Conservation (phyloP, 129 eudicot genomes). For the Deinandra increscens region DNA sequence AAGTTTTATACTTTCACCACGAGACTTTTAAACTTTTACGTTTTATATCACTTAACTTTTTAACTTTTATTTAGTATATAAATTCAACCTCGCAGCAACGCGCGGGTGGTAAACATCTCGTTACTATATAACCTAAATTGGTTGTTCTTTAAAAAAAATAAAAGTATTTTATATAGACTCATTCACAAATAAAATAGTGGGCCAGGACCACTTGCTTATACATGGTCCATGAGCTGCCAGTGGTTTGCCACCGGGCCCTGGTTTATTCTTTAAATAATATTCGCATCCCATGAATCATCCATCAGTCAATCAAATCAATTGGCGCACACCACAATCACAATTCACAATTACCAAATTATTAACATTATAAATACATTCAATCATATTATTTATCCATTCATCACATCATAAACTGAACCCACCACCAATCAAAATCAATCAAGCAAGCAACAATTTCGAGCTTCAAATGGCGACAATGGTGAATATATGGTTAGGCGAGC, state of each 20-base stretch:
- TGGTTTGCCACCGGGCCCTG: neutral
- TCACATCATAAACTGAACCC: neutral
- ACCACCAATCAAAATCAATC: no score
- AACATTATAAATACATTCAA: constrained; percentile 22
- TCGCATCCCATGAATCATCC: constrained; percentile 34
- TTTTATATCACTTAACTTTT: no score
- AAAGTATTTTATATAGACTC: neutral
- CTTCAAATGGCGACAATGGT: constrained; percentile 31
- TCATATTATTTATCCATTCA: neutral
- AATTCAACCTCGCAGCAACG: no score
- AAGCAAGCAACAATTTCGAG: no score
- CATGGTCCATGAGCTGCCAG: constrained; percentile 4
- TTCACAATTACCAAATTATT: neutral
- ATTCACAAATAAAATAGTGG: no score
- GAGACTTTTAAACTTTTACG: no score
- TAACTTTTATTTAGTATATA: no score
- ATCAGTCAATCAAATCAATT: no score
- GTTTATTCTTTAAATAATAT: constrained; percentile 24
- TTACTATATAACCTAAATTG: neutral
- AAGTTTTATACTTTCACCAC: no score
- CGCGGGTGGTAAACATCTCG: no score
- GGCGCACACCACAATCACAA: constrained; percentile 27
- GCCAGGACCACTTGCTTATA: neutral
- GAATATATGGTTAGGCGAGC: constrained; percentile 29
- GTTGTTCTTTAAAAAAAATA: neutral